A percentile compares a stretch with the other conserved stretches of the same genome.
These are phyloP conservation scores for Blastocystis sp. DNA, from an alignment of 352 stramenopile genomes.

Conservation along the genomic window DNA sequence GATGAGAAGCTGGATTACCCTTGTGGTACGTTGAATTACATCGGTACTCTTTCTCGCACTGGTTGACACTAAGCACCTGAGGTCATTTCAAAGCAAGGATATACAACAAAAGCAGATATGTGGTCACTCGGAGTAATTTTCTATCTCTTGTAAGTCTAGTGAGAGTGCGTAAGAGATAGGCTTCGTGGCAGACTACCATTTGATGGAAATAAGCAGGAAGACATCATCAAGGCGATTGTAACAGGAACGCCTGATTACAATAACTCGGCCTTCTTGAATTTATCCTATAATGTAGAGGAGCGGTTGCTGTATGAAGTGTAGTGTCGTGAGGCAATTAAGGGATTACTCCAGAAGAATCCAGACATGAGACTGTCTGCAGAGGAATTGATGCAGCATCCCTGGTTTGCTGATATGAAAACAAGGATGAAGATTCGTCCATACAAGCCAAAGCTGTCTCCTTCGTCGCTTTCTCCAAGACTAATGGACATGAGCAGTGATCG, in stretches of 20 bases:
- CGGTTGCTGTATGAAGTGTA: not conserved
- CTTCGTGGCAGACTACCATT: constrained; percentile 80
- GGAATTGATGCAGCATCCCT: constrained; percentile 75
- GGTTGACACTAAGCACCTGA: constrained; percentile 70
- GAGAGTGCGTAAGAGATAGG: not conserved
- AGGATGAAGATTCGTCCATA: constrained; percentile 51
- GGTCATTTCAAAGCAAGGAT: constrained; percentile 77
- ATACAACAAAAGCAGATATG: constrained; percentile 80
- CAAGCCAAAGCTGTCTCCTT: constrained; percentile 30
- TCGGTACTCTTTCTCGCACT: constrained; percentile 61
- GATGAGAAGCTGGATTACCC: constrained; percentile 85
- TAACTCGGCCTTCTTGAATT: constrained; percentile 63
- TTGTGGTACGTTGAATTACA: constrained; percentile 83
- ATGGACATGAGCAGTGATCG: not conserved
- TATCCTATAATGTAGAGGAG: constrained; percentile 62
- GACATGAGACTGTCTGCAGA: constrained; percentile 71
- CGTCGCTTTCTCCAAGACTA: not conserved
- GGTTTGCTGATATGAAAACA: constrained; percentile 67
- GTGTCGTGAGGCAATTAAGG: constrained; percentile 62
- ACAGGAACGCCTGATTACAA: constrained; percentile 76
- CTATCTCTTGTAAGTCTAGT: constrained; percentile 71
- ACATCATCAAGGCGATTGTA: constrained; percentile 83
- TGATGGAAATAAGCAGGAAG: constrained; percentile 78
- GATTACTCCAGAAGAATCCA: constrained; percentile 67
- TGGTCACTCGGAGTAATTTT: constrained; percentile 85